phyloP scores from a whole-genome alignment of 2,329 filamentous ascomycete species.

The Rutstroemia sydowiana region DNA sequence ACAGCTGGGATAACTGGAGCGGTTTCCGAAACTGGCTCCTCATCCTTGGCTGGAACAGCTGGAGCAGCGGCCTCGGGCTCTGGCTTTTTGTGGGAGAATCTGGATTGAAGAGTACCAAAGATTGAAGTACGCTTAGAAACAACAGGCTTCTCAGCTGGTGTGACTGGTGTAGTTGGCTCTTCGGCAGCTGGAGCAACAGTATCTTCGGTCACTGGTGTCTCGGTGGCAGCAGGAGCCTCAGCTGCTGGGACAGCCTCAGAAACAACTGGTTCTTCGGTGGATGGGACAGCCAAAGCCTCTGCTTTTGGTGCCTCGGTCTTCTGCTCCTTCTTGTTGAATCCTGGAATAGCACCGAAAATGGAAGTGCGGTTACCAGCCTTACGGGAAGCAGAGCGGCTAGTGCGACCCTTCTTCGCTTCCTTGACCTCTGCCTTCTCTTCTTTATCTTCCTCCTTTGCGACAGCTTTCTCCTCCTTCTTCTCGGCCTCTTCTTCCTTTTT shows the following conservation, averaged over 20 bases:
- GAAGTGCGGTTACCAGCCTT: conserved; percentile 48
- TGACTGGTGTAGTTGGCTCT: conserved; percentile 25
- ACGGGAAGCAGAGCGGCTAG: conserved; percentile 56
- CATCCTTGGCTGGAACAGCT: conserved; percentile 28
- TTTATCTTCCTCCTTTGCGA: conserved; percentile 28
- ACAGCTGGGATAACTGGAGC: conserved; percentile 31
- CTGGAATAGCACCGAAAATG: conserved; percentile 51
- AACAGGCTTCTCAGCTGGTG: conserved; percentile 22
- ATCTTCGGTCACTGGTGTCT: conserved; percentile 6
- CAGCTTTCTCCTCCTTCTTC: conserved; percentile 25
- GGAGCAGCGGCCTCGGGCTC: conserved; percentile 23
- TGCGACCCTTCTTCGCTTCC: conserved; percentile 49
- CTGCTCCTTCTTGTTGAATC: conserved; percentile 34
- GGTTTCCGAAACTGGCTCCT: conserved; percentile 27
- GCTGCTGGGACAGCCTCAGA: conserved; percentile 23
- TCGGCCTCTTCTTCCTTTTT: conserved; percentile 33
- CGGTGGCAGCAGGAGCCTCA: conserved; percentile 16
- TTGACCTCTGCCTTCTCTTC: conserved; percentile 37
- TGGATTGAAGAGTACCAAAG: conserved; percentile 28
- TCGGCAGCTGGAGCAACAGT: conserved; percentile 35
- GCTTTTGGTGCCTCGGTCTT: conserved; percentile 30
- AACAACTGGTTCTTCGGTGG: conserved; percentile 17
- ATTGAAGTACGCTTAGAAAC: conserved; percentile 29
- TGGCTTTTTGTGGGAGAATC: conserved; percentile 28
- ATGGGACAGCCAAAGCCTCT: conserved; percentile 11